Percentiles rank a stretch among this genome's conserved stretches.
These are phyloP conservation scores for Aspergillus thermomutatus DNA, from an alignment of 2,329 filamentous ascomycete species.

Conservation along the genomic window DNA sequence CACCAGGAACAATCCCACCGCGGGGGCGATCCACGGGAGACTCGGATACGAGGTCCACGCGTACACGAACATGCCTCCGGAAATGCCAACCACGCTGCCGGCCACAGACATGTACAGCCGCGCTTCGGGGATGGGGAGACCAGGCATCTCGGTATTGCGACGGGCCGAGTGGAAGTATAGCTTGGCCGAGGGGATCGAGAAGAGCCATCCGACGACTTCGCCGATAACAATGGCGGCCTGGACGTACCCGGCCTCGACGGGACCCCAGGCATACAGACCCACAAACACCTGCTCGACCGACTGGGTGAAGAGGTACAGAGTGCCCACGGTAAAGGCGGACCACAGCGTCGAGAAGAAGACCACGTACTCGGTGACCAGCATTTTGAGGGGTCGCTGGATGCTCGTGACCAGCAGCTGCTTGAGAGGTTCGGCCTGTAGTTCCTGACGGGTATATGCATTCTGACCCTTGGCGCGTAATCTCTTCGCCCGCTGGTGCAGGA, in stretches of 20 bases:
- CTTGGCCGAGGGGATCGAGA: conserved; percentile 19
- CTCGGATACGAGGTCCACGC: conserved; percentile 33
- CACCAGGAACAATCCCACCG: conserved; percentile 34
- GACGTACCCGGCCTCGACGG: conserved; percentile 35
- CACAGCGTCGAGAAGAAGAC: conserved; percentile 43
- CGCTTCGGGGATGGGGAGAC: conserved; percentile 42
- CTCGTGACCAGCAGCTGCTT: conserved; percentile 30
- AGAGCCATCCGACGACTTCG: conserved; percentile 38
- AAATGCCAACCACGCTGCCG: conserved; percentile 31
- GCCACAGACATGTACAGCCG: conserved; percentile 42
- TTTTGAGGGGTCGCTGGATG: conserved; percentile 32
- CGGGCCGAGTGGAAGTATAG: conserved; percentile 27
- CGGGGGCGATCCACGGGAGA: conserved; percentile 35
- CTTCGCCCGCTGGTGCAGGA: conserved; percentile 35
- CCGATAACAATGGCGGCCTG: conserved; percentile 43
- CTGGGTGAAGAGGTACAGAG: conserved; percentile 43
- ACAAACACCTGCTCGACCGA: conserved; percentile 43
- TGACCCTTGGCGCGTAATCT: conserved; percentile 30
- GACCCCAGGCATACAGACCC: conserved; percentile 25
- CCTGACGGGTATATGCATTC: conserved; percentile 25
- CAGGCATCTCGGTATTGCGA: conserved; percentile 39
- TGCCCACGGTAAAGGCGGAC: conserved; percentile 44
- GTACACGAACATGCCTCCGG: conserved; percentile 36
- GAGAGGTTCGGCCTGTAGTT: conserved; percentile 34
- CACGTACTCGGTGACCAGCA: conserved; percentile 44